Conservation (phyloP, 1,139 yeast genomes). For the Nakaseomyces glabratus region DNA sequence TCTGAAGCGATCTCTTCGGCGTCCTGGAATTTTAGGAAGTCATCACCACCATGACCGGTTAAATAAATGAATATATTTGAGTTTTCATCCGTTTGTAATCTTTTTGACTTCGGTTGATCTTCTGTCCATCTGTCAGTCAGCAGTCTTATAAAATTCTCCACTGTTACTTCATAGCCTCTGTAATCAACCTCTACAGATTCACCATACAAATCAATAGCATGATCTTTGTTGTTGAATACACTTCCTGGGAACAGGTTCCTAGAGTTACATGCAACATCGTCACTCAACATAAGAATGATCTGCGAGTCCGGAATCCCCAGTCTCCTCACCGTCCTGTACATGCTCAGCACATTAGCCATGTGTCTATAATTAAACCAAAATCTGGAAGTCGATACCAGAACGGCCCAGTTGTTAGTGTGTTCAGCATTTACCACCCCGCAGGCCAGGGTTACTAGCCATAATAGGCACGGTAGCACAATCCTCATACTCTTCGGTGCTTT, state of each 20-base stretch:
- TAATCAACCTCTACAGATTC: conserved; percentile 93
- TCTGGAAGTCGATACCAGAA: conserved; percentile 85
- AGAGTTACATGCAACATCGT: conserved; percentile 95
- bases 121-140: conserved; percentile 93
- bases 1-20: conserved; percentile 95
- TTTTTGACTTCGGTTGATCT: conserved; percentile 84
- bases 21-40: conserved; percentile 92
- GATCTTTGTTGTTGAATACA: conserved; percentile 87
- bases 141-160: conserved; percentile 82
- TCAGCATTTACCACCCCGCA: conserved; percentile 11
- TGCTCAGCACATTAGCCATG: conserved; percentile 90
- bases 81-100: conserved; percentile 84
- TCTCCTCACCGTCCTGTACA: conserved; percentile 91
- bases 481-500: too few relatives aligned
- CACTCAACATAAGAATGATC: conserved; percentile 89
- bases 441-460: conserved; percentile 7
- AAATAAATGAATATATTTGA: conserved; percentile 88
- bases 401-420: conserved; percentile 91
- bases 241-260: conserved; percentile 94
- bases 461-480: conserved; percentile 1
- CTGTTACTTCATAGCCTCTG: conserved; percentile 96
- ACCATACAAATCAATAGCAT: conserved; percentile 90
- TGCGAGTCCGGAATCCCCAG: conserved; percentile 97
- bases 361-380: conserved; percentile 98
- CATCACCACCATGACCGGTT: conserved; percentile 99